A percentile compares a stretch with the other conserved stretches of the same genome.
These are phyloP conservation scores for Alternaria sp. DNA, from an alignment of 2,329 filamentous ascomycete species.

Conservation along the genomic window DNA sequence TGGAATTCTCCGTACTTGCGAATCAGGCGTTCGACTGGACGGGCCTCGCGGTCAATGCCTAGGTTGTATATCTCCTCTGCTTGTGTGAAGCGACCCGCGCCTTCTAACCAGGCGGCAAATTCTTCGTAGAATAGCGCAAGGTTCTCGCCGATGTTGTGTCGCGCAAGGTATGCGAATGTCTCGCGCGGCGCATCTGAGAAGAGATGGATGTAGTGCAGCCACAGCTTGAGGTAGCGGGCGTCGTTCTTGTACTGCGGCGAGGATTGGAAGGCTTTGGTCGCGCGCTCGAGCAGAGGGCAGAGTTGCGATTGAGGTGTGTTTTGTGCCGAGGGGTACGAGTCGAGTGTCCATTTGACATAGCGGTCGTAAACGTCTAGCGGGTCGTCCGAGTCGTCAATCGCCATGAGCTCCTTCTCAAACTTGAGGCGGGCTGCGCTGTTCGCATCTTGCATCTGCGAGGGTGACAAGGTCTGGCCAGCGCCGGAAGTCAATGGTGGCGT, in stretches of 20 bases:
- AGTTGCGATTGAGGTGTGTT: slow-evolving; percentile 91
- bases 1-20: slow-evolving; percentile 95
- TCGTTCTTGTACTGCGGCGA: slow-evolving; percentile 92
- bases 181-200: slow-evolving; percentile 94
- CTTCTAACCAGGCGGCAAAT: slow-evolving; percentile 91
- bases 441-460: slow-evolving; percentile 74
- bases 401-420: slow-evolving; percentile 82
- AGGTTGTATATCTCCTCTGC: slow-evolving; percentile 93
- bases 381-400: slow-evolving; percentile 86
- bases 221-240: slow-evolving; percentile 88
- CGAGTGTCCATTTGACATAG: slow-evolving; percentile 95
- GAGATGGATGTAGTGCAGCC: slow-evolving; percentile 91
- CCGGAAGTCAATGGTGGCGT: slow-evolving; percentile 63
- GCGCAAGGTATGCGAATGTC: slow-evolving; percentile 87
- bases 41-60: slow-evolving; percentile 86
- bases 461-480: slow-evolving; percentile 56
- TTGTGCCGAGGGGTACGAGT: slow-evolving; percentile 93
- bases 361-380: slow-evolving; percentile 94
- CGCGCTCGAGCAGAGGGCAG: slow-evolving; percentile 85
- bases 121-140: slow-evolving; percentile 96
- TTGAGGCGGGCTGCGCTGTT: slow-evolving; percentile 81
- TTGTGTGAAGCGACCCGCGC: slow-evolving; percentile 81
- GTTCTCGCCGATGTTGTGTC: slow-evolving; percentile 83
- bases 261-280: slow-evolving; percentile 87
- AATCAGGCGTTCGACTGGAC: slow-evolving; percentile 78